phyloP scores from a whole-genome alignment of 2,329 filamentous ascomycete genomes.

The Fusarium scirpi region DNA sequence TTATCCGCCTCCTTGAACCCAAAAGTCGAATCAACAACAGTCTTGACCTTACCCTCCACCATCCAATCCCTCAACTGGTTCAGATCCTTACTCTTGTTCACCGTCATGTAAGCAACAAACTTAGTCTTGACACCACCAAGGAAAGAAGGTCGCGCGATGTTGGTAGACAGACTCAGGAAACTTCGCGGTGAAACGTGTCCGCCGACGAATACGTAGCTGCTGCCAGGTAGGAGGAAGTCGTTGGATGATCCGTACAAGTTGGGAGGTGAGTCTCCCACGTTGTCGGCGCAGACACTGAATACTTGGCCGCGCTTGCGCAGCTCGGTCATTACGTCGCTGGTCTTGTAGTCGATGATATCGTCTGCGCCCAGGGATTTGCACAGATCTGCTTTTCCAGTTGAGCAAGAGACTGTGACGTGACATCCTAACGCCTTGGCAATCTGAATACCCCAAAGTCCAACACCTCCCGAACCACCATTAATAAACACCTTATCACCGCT shows the following conservation, averaged over 20 bases:
- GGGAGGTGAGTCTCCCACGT: constrained; percentile 63
- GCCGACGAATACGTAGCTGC: constrained; percentile 65
- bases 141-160: constrained; percentile 50
- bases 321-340: constrained; percentile 58
- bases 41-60: constrained; percentile 67
- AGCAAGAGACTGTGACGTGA: constrained; percentile 71
- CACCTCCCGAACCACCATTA: constrained; percentile 74
- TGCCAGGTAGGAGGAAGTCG: constrained; percentile 61
- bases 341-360: constrained; percentile 72
- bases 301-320: constrained; percentile 61
- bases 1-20: constrained; percentile 66
- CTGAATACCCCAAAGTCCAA: constrained; percentile 72
- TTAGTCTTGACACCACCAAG: constrained; percentile 57
- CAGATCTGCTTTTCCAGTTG: constrained; percentile 67
- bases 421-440: constrained; percentile 72
- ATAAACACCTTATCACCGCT: constrained; percentile 71
- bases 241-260: constrained; percentile 66
- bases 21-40: constrained; percentile 66
- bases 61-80: constrained; percentile 66
- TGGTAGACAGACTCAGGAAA: constrained; percentile 41
- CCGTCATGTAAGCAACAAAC: constrained; percentile 56
- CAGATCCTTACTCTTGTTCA: constrained; percentile 60
- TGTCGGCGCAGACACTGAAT: constrained; percentile 69
- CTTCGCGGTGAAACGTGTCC: constrained; percentile 50
- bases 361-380: constrained; percentile 72